These are phyloP conservation scores for Corylus americana DNA, from an alignment of 306 rosid species.

Conservation along the genomic window DNA sequence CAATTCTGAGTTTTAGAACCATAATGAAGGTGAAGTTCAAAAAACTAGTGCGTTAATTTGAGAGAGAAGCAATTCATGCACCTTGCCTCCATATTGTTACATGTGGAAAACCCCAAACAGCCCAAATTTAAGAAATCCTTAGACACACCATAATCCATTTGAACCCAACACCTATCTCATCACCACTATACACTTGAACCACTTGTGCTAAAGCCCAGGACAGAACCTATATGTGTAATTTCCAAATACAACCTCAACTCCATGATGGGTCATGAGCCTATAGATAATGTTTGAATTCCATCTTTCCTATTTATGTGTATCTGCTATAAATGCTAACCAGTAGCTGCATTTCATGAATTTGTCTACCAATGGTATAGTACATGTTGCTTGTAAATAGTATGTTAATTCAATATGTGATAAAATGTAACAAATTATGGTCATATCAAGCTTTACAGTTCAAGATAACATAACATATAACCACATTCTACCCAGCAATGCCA, in stretches of 20 bases:
- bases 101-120: too few relatives aligned
- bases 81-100: neutral
- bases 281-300: neutral
- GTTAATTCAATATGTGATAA: neutral
- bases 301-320: neutral
- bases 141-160: too few relatives aligned
- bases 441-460: neutral
- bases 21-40: neutral
- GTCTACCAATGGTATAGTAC: neutral
- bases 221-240: neutral
- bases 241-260: constrained; percentile 47
- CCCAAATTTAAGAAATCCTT: neutral
- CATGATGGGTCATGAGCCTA: constrained; percentile 14
- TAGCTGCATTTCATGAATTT: neutral
- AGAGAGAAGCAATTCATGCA: neutral
- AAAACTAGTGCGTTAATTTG: neutral
- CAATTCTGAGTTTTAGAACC: neutral
- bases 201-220: neutral
- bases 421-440: neutral
- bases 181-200: neutral
- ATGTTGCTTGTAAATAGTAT: neutral
- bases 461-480: neutral
- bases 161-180: neutral
- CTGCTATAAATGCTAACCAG: neutral
- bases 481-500: neutral